These are phyloP conservation scores for Fusarium goolgardi DNA, from an alignment of 2,329 filamentous ascomycete species.

Conservation along the genomic window DNA sequence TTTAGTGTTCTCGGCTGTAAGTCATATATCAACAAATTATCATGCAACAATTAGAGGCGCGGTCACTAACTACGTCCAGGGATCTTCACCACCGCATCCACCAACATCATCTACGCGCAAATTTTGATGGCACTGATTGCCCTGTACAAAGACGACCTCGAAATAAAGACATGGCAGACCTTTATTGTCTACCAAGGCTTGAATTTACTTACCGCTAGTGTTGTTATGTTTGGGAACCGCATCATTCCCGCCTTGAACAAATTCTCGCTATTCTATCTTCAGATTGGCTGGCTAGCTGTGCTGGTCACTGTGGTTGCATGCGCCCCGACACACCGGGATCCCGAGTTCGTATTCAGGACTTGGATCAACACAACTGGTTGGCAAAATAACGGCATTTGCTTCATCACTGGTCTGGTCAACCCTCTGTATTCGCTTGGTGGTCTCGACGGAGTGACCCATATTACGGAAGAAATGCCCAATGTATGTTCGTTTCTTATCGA, in stretches of 20 bases:
- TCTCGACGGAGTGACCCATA: constrained; percentile 8
- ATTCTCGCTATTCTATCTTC: constrained; percentile 2
- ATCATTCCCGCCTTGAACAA: constrained; percentile 7
- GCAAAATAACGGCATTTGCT: constrained; percentile 7
- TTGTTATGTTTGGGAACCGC: constrained; percentile 13
- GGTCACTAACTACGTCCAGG: neutral
- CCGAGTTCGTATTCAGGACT: constrained; percentile 8
- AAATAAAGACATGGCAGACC: constrained; percentile 10
- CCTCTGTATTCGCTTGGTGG: constrained; percentile 9
- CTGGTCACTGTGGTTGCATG: constrained; percentile 1
- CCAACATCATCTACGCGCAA: constrained; percentile 5
- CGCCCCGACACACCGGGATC: neutral
- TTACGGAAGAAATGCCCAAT: constrained; percentile 22
- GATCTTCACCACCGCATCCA: constrained; percentile 21
- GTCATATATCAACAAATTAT: neutral
- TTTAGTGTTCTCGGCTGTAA: constrained; percentile 17
- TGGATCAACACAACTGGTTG: constrained; percentile 20
- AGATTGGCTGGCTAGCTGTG: constrained; percentile 8
- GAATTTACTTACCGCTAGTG: neutral
- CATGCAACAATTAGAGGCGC: too few relatives aligned
- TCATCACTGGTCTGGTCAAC: constrained; percentile 6
- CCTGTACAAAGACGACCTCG: neutral
- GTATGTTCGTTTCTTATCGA: neutral
- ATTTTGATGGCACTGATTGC: constrained; percentile 9
- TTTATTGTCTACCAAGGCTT: constrained; percentile 16